Conservation (phyloP, 2,329 filamentous ascomycete genomes). For the Colletotrichum agaves region DNA sequence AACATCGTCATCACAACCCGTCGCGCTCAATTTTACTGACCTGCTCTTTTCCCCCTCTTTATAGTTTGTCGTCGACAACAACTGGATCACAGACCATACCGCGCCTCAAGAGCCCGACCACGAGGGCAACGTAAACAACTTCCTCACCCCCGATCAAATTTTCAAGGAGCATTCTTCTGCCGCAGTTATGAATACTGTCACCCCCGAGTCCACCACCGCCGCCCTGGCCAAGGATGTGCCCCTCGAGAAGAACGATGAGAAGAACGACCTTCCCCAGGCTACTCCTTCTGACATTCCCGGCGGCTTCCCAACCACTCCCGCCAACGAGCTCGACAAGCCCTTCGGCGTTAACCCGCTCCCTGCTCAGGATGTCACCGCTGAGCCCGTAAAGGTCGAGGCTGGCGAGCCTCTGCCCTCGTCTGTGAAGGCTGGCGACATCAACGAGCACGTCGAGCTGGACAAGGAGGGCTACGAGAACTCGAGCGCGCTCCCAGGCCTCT, state of each 20-base stretch:
- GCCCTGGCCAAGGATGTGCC: slow-evolving; percentile 68
- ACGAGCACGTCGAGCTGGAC: slow-evolving; percentile 80
- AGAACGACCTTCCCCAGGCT: slow-evolving; percentile 25
- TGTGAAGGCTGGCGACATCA: slow-evolving; percentile 74
- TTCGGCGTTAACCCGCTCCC: slow-evolving; percentile 72
- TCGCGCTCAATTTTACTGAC: slow-evolving; percentile 30
- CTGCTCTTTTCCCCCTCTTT: slow-evolving; percentile 37
- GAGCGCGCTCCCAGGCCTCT: slow-evolving; percentile 68
- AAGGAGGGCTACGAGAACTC: slow-evolving; percentile 88
- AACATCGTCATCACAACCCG: slow-evolving; percentile 22
- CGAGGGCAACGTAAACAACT: slow-evolving; percentile 91
- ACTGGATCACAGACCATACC: slow-evolving; percentile 85
- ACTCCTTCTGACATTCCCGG: slow-evolving; percentile 55
- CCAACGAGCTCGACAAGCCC: slow-evolving; percentile 60
- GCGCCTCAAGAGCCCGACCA: slow-evolving; percentile 85
- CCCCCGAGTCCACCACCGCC: slow-evolving; percentile 77
- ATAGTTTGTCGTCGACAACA: slow-evolving; percentile 94
- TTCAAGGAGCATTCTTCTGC: slow-evolving; percentile 56
- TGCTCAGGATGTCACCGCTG: slow-evolving; percentile 72
- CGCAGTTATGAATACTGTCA: slow-evolving; percentile 72
- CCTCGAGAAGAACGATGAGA: slow-evolving; percentile 44
- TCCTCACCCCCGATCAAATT: slow-evolving; percentile 81
- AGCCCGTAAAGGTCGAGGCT: slow-evolving; percentile 82
- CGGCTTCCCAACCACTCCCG: slow-evolving; percentile 74
- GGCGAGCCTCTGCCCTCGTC: slow-evolving; percentile 84